phyloP scores from a whole-genome alignment of 78 protist species.

The Protostelium mycophagum region DNA sequence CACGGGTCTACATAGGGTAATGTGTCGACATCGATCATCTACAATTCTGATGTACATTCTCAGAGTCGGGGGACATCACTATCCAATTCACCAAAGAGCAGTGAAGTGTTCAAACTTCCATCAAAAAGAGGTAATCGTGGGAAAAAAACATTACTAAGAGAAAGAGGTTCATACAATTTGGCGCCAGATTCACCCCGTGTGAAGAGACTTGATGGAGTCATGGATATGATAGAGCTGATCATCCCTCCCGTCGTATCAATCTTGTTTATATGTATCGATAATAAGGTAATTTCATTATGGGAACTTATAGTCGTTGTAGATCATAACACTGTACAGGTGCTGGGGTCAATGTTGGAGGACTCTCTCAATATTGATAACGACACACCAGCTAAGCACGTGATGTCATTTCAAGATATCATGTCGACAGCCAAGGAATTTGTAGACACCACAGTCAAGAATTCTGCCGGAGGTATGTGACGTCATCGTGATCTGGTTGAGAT shows the following conservation, averaged over 20 bases:
- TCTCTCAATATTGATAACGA: neutral
- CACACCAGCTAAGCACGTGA: neutral
- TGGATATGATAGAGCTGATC: neutral
- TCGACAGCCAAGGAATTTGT: neutral
- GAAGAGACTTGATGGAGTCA: neutral
- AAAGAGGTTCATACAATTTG: too few species aligned
- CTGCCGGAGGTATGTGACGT: neutral
- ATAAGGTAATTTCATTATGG: too few species aligned
- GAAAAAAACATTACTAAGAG: too few species aligned
- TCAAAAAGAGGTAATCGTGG: too few species aligned
- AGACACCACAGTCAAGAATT: neutral
- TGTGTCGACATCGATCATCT: neutral
- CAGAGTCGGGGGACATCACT: too few species aligned
- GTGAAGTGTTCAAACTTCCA: too few species aligned
- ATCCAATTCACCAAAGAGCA: too few species aligned
- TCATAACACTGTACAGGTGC: too few species aligned
- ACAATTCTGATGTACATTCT: neutral
- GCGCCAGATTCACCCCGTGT: too few species aligned
- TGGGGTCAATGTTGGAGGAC: neutral
- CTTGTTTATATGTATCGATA: neutral
- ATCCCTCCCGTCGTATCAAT: too few species aligned
- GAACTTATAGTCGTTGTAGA: too few species aligned
- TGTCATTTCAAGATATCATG: neutral
- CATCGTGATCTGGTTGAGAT: neutral
- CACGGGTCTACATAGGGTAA: neutral